A percentile compares a stretch with the other conserved stretches of the same genome.
phyloP scores from a whole-genome alignment of 2,329 filamentous ascomycete species.

The Aspergillus ruber region DNA sequence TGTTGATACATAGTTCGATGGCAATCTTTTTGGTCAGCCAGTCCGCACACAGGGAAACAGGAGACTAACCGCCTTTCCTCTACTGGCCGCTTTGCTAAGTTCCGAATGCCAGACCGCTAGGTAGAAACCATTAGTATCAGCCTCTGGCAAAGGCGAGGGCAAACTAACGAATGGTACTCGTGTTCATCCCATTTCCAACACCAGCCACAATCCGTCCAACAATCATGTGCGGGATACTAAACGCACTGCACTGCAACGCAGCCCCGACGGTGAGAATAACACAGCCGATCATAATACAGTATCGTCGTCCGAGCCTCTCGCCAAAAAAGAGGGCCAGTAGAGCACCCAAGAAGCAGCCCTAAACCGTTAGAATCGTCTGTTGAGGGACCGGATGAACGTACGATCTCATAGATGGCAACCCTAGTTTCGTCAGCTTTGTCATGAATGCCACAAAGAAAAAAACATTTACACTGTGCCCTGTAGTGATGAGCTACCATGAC shows the following conservation, averaged over 20 bases:
- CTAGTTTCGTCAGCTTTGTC: constrained; percentile 4
- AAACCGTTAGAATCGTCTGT: neutral
- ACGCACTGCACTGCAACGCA: constrained; percentile 21
- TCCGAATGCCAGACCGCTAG: constrained; percentile 26
- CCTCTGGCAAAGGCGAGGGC: neutral
- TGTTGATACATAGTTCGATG: constrained; percentile 23
- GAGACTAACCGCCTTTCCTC: constrained; percentile 21
- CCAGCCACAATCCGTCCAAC: constrained; percentile 47
- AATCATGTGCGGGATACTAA: constrained; percentile 31
- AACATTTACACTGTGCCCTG: constrained; percentile 37
- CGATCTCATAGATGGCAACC: constrained; percentile 42
- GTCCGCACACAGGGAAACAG: neutral
- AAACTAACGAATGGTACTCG: constrained; percentile 27
- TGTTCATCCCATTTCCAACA: constrained; percentile 44
- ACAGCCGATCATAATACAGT: constrained; percentile 41
- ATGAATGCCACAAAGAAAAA: neutral
- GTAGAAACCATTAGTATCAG: neutral
- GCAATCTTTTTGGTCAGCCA: constrained; percentile 16
- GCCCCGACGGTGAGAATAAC: constrained; percentile 24
- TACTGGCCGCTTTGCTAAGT: constrained; percentile 20
- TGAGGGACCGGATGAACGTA: constrained; percentile 6
- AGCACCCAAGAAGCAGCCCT: constrained; percentile 54
- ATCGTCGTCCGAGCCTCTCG: constrained; percentile 44
- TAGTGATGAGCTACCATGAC: constrained; percentile 36
- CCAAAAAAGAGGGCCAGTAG: constrained; percentile 37